Conservation (phyloP, 23 red algal genomes). For the Agarophyton chilense region DNA sequence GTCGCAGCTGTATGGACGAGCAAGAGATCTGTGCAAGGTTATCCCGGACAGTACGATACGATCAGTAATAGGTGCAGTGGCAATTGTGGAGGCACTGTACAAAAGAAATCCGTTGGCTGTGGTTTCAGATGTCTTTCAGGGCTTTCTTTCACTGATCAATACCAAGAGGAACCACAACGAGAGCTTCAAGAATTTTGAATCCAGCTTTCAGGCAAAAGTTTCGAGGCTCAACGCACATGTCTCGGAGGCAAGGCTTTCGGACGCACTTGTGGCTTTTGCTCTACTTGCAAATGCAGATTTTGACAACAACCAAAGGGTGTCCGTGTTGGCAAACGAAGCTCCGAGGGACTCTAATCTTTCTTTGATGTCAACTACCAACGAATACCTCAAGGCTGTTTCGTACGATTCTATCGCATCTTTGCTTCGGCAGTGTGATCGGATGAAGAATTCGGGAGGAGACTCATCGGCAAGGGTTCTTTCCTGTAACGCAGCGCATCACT, state of each 20-base stretch:
- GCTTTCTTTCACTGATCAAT: neutral
- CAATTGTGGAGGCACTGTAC: slow-evolving; percentile 9
- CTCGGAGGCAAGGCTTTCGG: neutral
- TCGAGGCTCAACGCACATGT: slow-evolving; percentile 20
- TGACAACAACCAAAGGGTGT: slow-evolving; percentile 35
- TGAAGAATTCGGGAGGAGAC: neutral
- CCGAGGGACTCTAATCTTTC: neutral
- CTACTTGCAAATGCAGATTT: slow-evolving; percentile 36
- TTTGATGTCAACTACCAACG: neutral
- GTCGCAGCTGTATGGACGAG: slow-evolving; percentile 44
- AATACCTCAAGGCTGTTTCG: slow-evolving; percentile 1
- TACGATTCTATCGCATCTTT: slow-evolving; percentile 26
- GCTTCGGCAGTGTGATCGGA: slow-evolving; percentile 6
- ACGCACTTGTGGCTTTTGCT: slow-evolving; percentile 26
- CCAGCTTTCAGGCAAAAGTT: slow-evolving; percentile 6
- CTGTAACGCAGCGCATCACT: neutral
- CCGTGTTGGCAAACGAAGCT: slow-evolving; percentile 7
- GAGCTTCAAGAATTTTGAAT: slow-evolving; percentile 14
- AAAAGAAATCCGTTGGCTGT: slow-evolving; percentile 27
- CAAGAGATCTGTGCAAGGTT: slow-evolving; percentile 39
- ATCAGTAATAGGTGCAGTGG: neutral
- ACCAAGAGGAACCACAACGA: neutral
- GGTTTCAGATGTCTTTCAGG: slow-evolving; percentile 6
- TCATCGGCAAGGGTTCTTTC: neutral
- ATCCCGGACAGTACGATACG: neutral